Percentiles rank a stretch among this genome's conserved stretches.
These are phyloP conservation scores for Gastrolobium bilobum DNA, from an alignment of 306 rosid species.

Conservation along the genomic window DNA sequence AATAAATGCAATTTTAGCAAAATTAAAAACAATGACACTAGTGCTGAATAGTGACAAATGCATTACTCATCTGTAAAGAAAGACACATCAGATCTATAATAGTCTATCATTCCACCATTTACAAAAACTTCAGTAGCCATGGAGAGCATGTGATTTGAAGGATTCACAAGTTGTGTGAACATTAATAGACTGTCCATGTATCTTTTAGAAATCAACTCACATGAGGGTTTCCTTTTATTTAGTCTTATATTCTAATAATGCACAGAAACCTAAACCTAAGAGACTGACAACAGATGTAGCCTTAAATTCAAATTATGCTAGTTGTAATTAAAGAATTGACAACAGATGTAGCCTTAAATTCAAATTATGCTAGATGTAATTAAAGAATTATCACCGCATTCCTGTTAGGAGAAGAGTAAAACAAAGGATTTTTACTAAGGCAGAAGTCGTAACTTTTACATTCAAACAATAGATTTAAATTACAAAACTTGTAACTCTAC, in stretches of 20 bases:
- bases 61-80: not conserved
- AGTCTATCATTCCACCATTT: not conserved
- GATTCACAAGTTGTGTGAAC: not conserved
- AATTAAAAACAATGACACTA: not conserved
- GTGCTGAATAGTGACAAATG: not conserved
- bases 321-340: not conserved
- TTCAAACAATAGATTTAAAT: too few relatives aligned
- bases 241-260: not conserved
- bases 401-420: too few relatives aligned
- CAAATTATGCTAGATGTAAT: not conserved
- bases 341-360: not conserved
- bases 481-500: too few relatives aligned
- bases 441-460: too few relatives aligned
- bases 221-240: not conserved
- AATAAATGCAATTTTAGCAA: conserved; percentile 8
- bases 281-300: not conserved
- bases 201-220: not conserved
- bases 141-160: not conserved
- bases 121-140: not conserved
- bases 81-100: not conserved
- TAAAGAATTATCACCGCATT: too few relatives aligned
- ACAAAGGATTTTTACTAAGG: too few relatives aligned
- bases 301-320: not conserved
- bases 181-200: too few relatives aligned
- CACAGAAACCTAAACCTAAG: not conserved